These are phyloP conservation scores for Sclerotiophoma versabilis DNA, from an alignment of 2,329 filamentous ascomycete genomes.

Conservation along the genomic window DNA sequence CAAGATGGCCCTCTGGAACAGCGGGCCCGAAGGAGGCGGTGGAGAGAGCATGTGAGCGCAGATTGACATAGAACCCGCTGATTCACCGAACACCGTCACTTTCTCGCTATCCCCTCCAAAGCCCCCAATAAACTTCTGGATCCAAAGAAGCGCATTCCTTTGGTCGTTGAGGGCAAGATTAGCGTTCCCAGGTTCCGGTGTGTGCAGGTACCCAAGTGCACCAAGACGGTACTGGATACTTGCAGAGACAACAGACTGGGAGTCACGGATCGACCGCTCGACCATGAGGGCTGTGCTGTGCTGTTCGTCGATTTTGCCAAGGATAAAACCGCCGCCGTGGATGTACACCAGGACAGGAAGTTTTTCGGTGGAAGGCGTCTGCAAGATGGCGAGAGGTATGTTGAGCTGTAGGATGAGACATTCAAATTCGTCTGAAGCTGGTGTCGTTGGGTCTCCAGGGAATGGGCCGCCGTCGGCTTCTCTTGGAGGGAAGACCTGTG, in stretches of 20 bases:
- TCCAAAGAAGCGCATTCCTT: constrained; percentile 46
- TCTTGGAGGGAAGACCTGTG: constrained; percentile 20
- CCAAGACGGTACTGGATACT: constrained; percentile 38
- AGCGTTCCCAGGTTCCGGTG: constrained; percentile 45
- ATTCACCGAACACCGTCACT: constrained; percentile 53
- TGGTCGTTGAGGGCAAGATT: constrained; percentile 41
- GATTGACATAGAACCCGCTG: constrained; percentile 51
- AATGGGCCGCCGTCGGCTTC: constrained; percentile 22
- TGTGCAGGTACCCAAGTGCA: constrained; percentile 48
- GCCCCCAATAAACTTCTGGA: constrained; percentile 41
- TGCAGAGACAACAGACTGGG: constrained; percentile 23
- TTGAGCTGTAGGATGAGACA: constrained; percentile 34
- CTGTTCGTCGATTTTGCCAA: constrained; percentile 43
- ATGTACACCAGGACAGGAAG: constrained; percentile 62
- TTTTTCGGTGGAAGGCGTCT: constrained; percentile 2
- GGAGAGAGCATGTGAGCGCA: constrained; percentile 29
- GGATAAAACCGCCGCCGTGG: constrained; percentile 59
- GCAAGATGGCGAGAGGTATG: constrained; percentile 23
- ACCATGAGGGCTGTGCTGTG: constrained; percentile 35
- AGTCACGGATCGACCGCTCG: constrained; percentile 26
- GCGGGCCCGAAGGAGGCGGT: constrained; percentile 18
- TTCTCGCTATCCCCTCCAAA: constrained; percentile 45
- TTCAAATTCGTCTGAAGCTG: constrained; percentile 20
- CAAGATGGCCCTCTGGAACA: constrained; percentile 30
- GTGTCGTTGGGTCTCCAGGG: constrained; percentile 9